These are phyloP conservation scores for Claviceps pazoutovae DNA, from an alignment of 2,329 filamentous ascomycete species.

Conservation along the genomic window DNA sequence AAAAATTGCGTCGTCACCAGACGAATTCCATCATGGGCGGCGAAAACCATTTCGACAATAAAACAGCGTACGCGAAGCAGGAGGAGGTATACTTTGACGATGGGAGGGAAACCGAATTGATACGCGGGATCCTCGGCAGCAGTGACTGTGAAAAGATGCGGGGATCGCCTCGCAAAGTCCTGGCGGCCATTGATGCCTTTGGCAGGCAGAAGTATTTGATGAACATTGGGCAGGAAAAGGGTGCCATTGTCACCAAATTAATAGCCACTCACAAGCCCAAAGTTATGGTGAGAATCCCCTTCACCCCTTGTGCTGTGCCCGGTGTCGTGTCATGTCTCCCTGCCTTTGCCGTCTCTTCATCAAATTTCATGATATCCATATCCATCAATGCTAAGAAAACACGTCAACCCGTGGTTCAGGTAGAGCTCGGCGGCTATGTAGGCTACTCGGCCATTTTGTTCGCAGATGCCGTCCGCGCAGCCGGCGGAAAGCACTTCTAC, in stretches of 20 bases:
- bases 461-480: conserved; percentile 47
- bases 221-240: conserved; percentile 68
- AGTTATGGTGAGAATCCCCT: conserved; percentile 33
- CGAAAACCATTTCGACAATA: conserved; percentile 18
- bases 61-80: conserved; percentile 27
- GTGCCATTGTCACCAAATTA: conserved; percentile 52
- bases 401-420: background rate
- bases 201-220: conserved; percentile 44
- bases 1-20: no score
- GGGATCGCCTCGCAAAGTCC: conserved; percentile 47
- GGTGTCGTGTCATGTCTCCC: background rate
- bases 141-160: conserved; percentile 48
- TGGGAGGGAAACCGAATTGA: conserved; percentile 58
- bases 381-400: background rate
- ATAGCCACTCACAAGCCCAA: conserved; percentile 53
- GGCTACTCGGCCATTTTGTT: conserved; percentile 74
- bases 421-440: conserved; percentile 70
- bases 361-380: no score
- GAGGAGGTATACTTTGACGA: conserved; percentile 44
- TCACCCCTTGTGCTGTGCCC: background rate
- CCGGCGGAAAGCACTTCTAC: conserved; percentile 52
- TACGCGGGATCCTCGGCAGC: conserved; percentile 53
- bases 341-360: no score
- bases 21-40: background rate
- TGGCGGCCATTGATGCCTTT: conserved; percentile 58